Evolutionary conservation across 345 rosid genomes (phyloP), one percentile per base, ranked within the genome.

Genomic region (Eucalyptus melliodora): DNA sequence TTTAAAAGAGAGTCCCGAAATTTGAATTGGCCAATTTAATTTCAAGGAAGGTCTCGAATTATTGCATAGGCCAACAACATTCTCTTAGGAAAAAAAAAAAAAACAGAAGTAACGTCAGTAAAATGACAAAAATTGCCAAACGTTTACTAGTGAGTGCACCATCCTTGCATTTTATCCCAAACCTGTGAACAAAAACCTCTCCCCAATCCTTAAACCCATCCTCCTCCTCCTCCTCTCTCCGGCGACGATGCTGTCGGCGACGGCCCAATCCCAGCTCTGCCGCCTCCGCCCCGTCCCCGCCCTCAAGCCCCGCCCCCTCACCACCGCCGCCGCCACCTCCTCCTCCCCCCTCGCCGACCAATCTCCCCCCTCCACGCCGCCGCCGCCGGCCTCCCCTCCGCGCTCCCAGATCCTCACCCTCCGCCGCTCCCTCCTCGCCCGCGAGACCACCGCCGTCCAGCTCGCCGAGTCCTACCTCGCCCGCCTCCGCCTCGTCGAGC

Each of bases 381-480:
- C 86, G 34, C 90, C 90, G 7, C 90, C 69, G 56, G 86, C 86
- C 2, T 37, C 93, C 8, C 93, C 94, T 3, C 95, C 95, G 30
- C 91, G 91, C 50, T 95, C 98, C 81, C 97, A 96, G 92, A 96
- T 96, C 89, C 96, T 96, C 62, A 90, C 90, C 90, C 92, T 95
- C 87, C 98, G 98, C 88, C 94, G 91, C 81, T 95, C 98, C 83
- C 98, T 97, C 87, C 96, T 96, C 92, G 92, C 96, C 88, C 94
- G 97, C 89, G 92, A 93, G 60, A 89, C 90, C 88, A 91, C 96
- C 65, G 97, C 98, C 87, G 88, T 92, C 85, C 96, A 96, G 86
- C 91, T 96, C 56, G 97, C 96, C 24, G 94, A 96, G 72, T 94
- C 98, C 91, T 95, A 96, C 94, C 93, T 97, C 4, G 69, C 92